These are phyloP conservation scores for Phytomonas serpens DNA, from an alignment of 208 protist species.

Conservation along the genomic window DNA sequence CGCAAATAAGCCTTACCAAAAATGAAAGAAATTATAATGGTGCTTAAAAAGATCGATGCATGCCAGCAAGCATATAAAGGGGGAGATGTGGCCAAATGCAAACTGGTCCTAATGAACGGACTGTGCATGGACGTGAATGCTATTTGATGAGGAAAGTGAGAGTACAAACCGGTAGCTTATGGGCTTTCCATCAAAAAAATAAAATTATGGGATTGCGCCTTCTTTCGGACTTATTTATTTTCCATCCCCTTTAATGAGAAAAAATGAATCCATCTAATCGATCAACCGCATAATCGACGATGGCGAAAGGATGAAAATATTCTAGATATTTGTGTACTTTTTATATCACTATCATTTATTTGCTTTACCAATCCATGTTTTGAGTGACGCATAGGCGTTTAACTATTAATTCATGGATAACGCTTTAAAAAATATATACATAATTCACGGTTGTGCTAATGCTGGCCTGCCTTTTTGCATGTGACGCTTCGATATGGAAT, in stretches of 20 bases:
- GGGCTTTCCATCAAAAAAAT: not conserved
- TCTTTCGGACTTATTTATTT: not conserved
- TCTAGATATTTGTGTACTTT: not conserved
- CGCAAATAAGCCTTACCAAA: constrained; percentile 17
- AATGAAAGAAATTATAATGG: not conserved
- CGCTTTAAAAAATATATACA: not conserved
- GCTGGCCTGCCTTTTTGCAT: not conserved
- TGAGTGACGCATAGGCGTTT: not conserved
- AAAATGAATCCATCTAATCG: not conserved
- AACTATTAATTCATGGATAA: not conserved
- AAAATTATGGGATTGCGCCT: not conserved
- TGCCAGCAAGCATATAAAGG: not conserved
- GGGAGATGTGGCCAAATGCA: not conserved
- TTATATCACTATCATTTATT: not conserved
- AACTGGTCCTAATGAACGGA: not conserved
- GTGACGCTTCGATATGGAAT: constrained; percentile 11
- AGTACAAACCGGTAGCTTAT: not conserved
- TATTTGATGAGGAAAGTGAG: not conserved
- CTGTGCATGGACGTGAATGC: not conserved
- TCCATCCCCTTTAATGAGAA: not conserved
- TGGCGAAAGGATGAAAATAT: not conserved
- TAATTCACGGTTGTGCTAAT: constrained; percentile 1
- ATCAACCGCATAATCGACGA: not conserved
- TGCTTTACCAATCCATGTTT: not conserved
- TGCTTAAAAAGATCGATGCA: not conserved